Percentiles rank a stretch among this genome's conserved stretches.
phyloP scores from a whole-genome alignment of 1,284 basidiomycete species.

The Mrakiaceae sp. region DNA sequence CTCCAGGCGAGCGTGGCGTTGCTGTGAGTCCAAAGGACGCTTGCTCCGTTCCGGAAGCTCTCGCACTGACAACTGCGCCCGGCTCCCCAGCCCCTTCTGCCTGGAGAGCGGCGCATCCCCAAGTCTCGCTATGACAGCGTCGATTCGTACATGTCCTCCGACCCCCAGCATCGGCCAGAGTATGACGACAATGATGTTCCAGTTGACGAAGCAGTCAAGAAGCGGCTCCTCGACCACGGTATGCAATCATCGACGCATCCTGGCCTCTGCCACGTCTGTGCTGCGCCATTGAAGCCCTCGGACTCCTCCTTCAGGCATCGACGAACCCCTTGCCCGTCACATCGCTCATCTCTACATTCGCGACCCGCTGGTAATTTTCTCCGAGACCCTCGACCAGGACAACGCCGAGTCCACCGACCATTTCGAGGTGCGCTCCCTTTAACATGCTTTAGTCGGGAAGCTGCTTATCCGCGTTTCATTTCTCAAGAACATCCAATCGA shows the following conservation, averaged over 20 bases:
- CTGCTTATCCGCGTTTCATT: neutral
- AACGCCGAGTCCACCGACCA: conserved; percentile 81
- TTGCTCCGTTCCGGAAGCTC: neutral
- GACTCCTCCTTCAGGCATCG: conserved; percentile 51
- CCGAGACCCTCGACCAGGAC: conserved; percentile 86
- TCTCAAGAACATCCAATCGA: conserved; percentile 85
- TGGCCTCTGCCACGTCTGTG: conserved; percentile 1
- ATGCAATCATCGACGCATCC: conserved; percentile 23
- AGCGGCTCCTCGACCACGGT: conserved; percentile 64
- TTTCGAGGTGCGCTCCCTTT: conserved; percentile 58
- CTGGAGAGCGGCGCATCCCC: conserved; percentile 66
- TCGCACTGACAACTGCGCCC: neutral
- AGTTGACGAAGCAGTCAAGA: conserved; percentile 61
- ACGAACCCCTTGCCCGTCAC: conserved; percentile 78
- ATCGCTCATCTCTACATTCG: conserved; percentile 94
- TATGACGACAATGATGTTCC: conserved; percentile 86
- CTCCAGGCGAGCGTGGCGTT: conserved; percentile 80
- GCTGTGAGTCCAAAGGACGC: conserved; percentile 44
- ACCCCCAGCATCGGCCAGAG: conserved; percentile 74
- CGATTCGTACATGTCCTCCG: conserved; percentile 80
- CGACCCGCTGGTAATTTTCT: conserved; percentile 91
- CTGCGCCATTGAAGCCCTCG: neutral
- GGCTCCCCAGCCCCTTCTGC: conserved; percentile 53
- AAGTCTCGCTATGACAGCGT: conserved; percentile 97
- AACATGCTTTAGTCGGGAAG: neutral